Evolutionary conservation across 1,284 basidiomycete species (phyloP).

Genomic region (Inonotus hispidus): DNA sequence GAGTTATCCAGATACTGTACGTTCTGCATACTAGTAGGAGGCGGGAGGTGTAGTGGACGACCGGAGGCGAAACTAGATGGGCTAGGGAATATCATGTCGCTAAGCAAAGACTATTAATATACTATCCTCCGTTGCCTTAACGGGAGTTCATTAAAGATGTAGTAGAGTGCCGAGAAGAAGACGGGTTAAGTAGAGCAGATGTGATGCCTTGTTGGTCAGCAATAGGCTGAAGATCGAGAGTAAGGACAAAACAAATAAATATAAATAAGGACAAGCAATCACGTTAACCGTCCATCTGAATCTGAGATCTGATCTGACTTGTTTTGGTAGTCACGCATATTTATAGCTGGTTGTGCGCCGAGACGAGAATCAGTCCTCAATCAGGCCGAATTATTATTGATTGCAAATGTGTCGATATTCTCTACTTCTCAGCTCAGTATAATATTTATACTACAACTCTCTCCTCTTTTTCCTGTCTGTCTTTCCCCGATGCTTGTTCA

Average conservation of each 20-base stretch:
- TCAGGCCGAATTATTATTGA: no score
- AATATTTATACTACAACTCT: no score
- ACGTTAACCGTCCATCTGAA: neutral
- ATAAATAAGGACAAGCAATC: neutral
- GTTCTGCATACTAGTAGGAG: no score
- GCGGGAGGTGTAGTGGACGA: no score
- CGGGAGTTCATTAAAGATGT: neutral
- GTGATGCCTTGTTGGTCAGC: neutral
- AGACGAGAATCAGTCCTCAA: neutral
- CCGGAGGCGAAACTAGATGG: no score
- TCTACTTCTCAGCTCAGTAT: no score
- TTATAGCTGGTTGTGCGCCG: neutral
- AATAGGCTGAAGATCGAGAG: neutral
- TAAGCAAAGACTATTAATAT: no score
- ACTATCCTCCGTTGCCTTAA: neutral
- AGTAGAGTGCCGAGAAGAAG: no score
- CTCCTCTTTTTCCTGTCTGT: neutral
- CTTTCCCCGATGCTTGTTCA: conserved; percentile 20
- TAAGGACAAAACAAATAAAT: neutral
- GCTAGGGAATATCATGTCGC: no score
- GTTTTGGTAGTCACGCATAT: neutral
- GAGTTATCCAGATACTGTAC: no score
- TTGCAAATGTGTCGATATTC: no score
- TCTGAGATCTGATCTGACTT: neutral
- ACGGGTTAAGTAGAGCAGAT: no score